These are phyloP conservation scores for Jamesozyma lodderae DNA, from an alignment of 805 yeast genomes.

Conservation along the genomic window DNA sequence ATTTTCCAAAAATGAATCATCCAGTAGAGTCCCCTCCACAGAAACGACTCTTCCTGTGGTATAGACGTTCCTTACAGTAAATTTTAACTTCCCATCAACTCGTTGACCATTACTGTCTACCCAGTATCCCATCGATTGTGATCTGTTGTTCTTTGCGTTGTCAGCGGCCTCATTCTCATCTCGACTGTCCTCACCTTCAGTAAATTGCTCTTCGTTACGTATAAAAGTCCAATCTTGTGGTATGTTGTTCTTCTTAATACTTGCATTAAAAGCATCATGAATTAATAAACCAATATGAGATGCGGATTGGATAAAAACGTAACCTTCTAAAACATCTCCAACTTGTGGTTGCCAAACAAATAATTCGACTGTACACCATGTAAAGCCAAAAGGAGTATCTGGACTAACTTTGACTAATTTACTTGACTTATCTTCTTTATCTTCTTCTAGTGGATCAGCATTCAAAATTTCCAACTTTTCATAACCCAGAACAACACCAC, in stretches of 20 bases:
- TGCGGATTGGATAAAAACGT: constrained; percentile 85
- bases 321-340: constrained; percentile 85
- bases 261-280: constrained; percentile 91
- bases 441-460: constrained; percentile 35
- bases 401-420: constrained; percentile 58
- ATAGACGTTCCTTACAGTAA: constrained; percentile 63
- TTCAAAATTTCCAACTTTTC: constrained; percentile 48
- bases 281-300: constrained; percentile 87
- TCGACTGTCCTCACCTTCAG: constrained; percentile 15
- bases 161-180: constrained; percentile 8
- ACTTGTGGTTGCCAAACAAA: constrained; percentile 82
- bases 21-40: constrained; percentile 74
- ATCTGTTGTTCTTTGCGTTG: constrained; percentile 10
- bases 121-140: constrained; percentile 78
- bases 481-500: constrained; percentile 81
- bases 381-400: constrained; percentile 79
- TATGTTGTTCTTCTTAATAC: constrained; percentile 73
- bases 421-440: constrained; percentile 24
- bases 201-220: constrained; percentile 56
- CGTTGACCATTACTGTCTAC: constrained; percentile 61
- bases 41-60: constrained; percentile 76
- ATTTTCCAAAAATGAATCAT: constrained; percentile 11
- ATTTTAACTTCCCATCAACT: constrained; percentile 74
- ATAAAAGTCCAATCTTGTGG: constrained; percentile 84
- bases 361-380: constrained; percentile 79